These are phyloP conservation scores for Agarophyton chilense DNA, from an alignment of 23 red algal genomes.

Conservation along the genomic window DNA sequence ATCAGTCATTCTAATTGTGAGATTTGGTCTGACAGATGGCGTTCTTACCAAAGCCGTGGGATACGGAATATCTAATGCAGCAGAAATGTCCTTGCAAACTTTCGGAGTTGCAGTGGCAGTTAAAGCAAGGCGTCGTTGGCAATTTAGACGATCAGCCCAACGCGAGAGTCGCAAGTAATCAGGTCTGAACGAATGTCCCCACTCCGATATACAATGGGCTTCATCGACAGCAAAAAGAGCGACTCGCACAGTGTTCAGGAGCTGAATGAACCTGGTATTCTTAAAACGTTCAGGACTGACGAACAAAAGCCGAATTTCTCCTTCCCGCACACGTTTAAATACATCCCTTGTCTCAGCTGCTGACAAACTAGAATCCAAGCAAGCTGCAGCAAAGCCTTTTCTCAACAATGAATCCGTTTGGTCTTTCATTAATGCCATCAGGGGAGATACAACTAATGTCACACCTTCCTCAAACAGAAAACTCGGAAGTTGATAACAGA, in stretches of 20 bases:
- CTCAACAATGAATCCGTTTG: slow-evolving; percentile 78
- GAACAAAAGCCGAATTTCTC: slow-evolving; percentile 75
- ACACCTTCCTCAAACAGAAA: slow-evolving; percentile 73
- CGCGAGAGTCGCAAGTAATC: slow-evolving; percentile 82
- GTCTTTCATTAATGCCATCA: slow-evolving; percentile 94
- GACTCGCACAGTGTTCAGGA: slow-evolving; percentile 54
- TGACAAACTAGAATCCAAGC: slow-evolving; percentile 76
- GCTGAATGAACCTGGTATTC: slow-evolving; percentile 61
- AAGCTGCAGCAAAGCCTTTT: slow-evolving; percentile 74
- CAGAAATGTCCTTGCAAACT: slow-evolving; percentile 80
- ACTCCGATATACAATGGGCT: slow-evolving; percentile 97
- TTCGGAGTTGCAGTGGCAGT: slow-evolving; percentile 92
- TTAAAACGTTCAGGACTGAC: slow-evolving; percentile 94
- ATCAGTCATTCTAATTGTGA: slow-evolving; percentile 58
- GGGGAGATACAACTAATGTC: slow-evolving; percentile 94
- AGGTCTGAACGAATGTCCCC: slow-evolving; percentile 95
- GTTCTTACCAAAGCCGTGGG: slow-evolving; percentile 45
- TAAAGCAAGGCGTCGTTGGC: slow-evolving; percentile 71
- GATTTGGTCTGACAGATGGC: slow-evolving; percentile 54
- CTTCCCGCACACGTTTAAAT: slow-evolving; percentile 54
- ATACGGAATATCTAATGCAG: slow-evolving; percentile 74
- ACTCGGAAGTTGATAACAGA: slow-evolving; percentile 93
- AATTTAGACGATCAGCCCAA: slow-evolving; percentile 54
- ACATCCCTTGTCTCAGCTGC: slow-evolving; percentile 58
- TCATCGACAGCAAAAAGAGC: slow-evolving; percentile 91